A percentile compares a stretch with the other conserved stretches of the same genome.
These are phyloP conservation scores for Globisporangium radiosum DNA, from an alignment of 352 stramenopile genomes.

Conservation along the genomic window DNA sequence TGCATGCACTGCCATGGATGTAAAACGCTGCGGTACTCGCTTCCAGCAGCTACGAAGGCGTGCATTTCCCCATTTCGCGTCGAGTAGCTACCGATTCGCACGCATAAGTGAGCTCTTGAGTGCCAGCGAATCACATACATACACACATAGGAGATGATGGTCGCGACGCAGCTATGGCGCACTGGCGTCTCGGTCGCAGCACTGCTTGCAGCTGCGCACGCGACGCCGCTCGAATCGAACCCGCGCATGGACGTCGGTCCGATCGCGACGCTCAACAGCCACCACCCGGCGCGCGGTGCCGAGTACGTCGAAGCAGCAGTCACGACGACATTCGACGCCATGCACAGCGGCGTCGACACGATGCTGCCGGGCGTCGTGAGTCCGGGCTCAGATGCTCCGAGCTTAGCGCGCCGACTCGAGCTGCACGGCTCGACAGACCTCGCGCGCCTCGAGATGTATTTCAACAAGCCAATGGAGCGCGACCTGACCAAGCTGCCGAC, in stretches of 20 bases:
- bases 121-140: neutral
- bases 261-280: constrained; percentile 21
- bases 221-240: constrained; percentile 20
- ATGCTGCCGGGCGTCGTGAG: constrained; percentile 7
- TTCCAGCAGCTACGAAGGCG: too few species aligned
- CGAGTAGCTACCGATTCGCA: neutral
- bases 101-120: neutral
- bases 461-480: constrained; percentile 33
- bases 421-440: constrained; percentile 35
- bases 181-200: neutral
- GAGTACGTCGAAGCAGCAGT: constrained; percentile 3
- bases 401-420: constrained; percentile 22
- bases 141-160: neutral
- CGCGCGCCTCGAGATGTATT: constrained; percentile 41
- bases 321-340: constrained; percentile 18
- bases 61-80: neutral
- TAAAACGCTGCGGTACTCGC: too few species aligned
- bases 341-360: constrained; percentile 7
- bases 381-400: constrained; percentile 4
- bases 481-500: constrained; percentile 48
- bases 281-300: constrained; percentile 24
- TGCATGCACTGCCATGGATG: neutral
- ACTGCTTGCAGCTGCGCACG: neutral
- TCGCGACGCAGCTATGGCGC: neutral
- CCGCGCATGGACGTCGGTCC: constrained; percentile 17